These are phyloP conservation scores for Jasminum sambac DNA, from an alignment of 257 asterid species.

Conservation along the genomic window DNA sequence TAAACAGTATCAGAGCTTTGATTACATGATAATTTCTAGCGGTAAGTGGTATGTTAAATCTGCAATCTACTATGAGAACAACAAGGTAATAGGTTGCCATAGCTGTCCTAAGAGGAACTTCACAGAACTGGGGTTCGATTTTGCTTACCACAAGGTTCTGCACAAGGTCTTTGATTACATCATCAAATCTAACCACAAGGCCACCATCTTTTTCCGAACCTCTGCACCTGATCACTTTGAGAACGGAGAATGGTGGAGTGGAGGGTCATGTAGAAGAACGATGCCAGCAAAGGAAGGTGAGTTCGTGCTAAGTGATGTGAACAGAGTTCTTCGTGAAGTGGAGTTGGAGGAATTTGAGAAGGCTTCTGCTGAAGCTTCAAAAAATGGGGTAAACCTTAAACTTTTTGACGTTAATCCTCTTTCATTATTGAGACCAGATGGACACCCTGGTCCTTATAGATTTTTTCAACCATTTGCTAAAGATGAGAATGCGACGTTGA, in stretches of 20 bases:
- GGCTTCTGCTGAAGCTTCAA: slow-evolving; percentile 33
- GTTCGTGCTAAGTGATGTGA: slow-evolving; percentile 28
- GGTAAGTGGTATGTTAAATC: slow-evolving; percentile 47
- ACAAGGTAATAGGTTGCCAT: slow-evolving; percentile 42
- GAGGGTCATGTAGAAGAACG: slow-evolving; percentile 44
- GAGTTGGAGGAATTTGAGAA: slow-evolving; percentile 38
- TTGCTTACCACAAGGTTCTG: slow-evolving; percentile 38
- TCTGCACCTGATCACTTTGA: slow-evolving; percentile 46
- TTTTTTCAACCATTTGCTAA: slow-evolving; percentile 38
- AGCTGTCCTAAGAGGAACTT: slow-evolving; percentile 41
- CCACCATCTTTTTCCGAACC: slow-evolving; percentile 40
- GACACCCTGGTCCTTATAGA: slow-evolving; percentile 52
- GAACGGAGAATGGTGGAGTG: slow-evolving; percentile 43
- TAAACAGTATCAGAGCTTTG: slow-evolving; percentile 33
- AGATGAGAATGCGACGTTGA: slow-evolving; percentile 28
- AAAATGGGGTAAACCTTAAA: slow-evolving; percentile 37
- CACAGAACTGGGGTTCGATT: slow-evolving; percentile 37
- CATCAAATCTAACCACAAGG: slow-evolving; percentile 33
- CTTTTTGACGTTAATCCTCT: slow-evolving; percentile 39
- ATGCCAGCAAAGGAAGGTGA: slow-evolving; percentile 40
- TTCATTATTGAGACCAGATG: slow-evolving; percentile 46
- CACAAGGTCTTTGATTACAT: slow-evolving; percentile 32
- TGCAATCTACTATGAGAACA: slow-evolving; percentile 40
- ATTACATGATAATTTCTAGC: slow-evolving; percentile 43
- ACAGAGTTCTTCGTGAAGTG: slow-evolving; percentile 27